Evolutionary conservation across 179 eudicot genomes (phyloP), one percentile per base, ranked within the genome.

Genomic region (Camellia oleifera): DNA sequence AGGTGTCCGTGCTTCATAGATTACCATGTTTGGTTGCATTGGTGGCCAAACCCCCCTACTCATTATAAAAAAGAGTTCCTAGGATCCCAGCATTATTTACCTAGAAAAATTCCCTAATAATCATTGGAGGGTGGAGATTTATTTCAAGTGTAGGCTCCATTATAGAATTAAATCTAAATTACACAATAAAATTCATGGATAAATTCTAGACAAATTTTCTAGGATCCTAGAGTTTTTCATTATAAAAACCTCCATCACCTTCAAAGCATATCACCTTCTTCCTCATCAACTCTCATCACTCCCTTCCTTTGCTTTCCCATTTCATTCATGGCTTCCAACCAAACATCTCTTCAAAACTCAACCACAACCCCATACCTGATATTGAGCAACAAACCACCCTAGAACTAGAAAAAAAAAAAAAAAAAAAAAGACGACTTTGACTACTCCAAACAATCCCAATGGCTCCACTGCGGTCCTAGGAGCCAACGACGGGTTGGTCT

Each of bases 401-500:
- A 32, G 82, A 73, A 42, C 74, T 80, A 1, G 75, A 57, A 45
- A 42, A 68, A 7, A 26, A 20, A 20, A 20, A 26, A 20, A 20
- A 20, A 20, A 26, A 26, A 26, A 26, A 26, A 26, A 26, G 3
- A 57, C 12, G 66, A 68, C 11, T 58, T 81, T 18, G 83, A 81
- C 76, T 81, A 81, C 70, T 81, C 83, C 12, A 81, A 81, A 75
- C 68, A 81, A 23, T 70, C 84, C 42, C 81, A 82, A 53, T 82
- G 84, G 84, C 72, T 82, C 32, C 80, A 81, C 81, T 0, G 83
- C 83, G 1, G 80, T 81, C 26, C 70, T 80, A 32, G 82, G 82
- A 50, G 82, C 82, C 74, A 80, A 80, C 74, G 82, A 80, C 23
- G 83, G 83, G 17, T 10, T 81, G 73, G 83, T 81, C 11, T 81